Evolutionary conservation across 169 alveolate species (phyloP).

Genomic region (Cryptosporidium meleagridis): DNA sequence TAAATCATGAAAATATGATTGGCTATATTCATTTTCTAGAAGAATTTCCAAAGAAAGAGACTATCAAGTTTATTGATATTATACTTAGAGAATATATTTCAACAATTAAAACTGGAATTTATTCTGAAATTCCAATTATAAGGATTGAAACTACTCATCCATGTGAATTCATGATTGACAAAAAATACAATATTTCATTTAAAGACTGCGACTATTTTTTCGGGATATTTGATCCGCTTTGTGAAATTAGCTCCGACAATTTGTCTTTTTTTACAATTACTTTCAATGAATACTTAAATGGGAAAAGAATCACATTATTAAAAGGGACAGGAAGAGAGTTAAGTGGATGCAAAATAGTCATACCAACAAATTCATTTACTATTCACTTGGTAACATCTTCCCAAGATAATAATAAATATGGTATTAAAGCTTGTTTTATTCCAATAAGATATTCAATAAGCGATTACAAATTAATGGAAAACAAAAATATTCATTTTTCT

Average conservation of each 20-base stretch:
- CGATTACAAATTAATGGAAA: conserved; percentile 10
- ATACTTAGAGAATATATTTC: conserved; percentile 7
- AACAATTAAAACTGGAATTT: neutral
- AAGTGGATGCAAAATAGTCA: conserved; percentile 27
- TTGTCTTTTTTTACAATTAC: conserved; percentile 51
- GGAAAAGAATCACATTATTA: neutral
- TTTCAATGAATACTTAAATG: conserved; percentile 39
- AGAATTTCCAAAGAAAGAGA: neutral
- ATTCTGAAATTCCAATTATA: conserved; percentile 48
- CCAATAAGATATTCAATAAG: conserved; percentile 19
- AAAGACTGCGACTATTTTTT: conserved; percentile 68
- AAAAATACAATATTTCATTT: conserved; percentile 31
- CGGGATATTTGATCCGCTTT: conserved; percentile 76
- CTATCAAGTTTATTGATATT: neutral
- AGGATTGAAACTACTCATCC: conserved; percentile 76
- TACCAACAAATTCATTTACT: conserved; percentile 17
- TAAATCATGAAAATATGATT: neutral
- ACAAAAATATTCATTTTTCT: conserved; percentile 44
- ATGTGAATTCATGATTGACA: conserved; percentile 44
- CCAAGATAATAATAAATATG: conserved; percentile 15
- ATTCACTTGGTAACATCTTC: conserved; percentile 16
- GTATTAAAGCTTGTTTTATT: conserved; percentile 27
- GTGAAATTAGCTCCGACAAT: conserved; percentile 74
- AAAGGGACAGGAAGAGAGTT: conserved; percentile 1
- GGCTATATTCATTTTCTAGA: conserved; percentile 5